Percentiles rank a stretch among this genome's conserved stretches.
phyloP scores from a whole-genome alignment of 257 asterid genomes.

The Ocimum tenuiflorum region DNA sequence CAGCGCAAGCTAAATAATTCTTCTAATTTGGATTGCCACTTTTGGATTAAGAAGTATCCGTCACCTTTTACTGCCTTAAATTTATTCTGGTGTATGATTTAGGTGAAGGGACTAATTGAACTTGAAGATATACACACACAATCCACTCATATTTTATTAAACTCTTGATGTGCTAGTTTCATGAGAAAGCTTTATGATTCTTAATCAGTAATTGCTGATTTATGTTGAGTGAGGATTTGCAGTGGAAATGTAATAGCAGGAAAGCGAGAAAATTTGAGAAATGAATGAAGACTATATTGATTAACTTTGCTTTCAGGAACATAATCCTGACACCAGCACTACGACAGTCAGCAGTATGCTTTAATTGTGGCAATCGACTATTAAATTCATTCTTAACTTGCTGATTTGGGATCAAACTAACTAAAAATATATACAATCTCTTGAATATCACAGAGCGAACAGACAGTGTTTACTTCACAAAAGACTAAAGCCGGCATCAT shows the following conservation, averaged over 20 bases:
- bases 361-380: neutral
- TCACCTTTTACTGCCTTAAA: neutral
- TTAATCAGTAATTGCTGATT: neutral
- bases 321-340: neutral
- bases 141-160: neutral
- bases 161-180: neutral
- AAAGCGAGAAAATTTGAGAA: neutral
- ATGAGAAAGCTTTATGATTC: too few relatives aligned
- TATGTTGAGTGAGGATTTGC: neutral
- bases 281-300: neutral
- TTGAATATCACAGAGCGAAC: neutral
- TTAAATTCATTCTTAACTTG: neutral
- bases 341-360: neutral
- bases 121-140: neutral
- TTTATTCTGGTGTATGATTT: neutral
- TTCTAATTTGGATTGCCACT: conserved; percentile 1
- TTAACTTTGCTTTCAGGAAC: neutral
- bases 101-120: too few relatives aligned
- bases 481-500: neutral
- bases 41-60: neutral
- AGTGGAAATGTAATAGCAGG: neutral
- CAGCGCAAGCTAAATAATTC: neutral
- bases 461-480: neutral
- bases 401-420: neutral
- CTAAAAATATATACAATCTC: neutral